These are phyloP conservation scores for Capsella rubella DNA, from an alignment of 441 rosid species.

Conservation along the genomic window DNA sequence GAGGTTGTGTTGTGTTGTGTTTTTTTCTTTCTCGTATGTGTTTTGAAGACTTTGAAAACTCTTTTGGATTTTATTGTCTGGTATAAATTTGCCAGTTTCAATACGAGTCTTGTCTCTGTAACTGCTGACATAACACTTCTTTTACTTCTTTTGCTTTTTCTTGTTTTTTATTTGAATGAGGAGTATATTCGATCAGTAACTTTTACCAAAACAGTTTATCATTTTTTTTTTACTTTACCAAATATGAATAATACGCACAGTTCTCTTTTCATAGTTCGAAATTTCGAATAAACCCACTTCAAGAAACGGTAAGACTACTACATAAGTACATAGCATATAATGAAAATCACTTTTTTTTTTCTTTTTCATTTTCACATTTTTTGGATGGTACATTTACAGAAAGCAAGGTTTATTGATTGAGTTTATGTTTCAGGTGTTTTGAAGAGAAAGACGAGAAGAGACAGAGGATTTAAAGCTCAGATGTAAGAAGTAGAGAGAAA, in stretches of 20 bases:
- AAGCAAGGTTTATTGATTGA: neutral
- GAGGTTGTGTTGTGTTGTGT: conserved; percentile 6
- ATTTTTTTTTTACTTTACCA: conserved; percentile 19
- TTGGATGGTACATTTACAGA: conserved; percentile 1
- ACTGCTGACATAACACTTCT: conserved; percentile 43
- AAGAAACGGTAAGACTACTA: neutral
- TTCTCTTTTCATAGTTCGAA: neutral
- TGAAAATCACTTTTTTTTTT: neutral
- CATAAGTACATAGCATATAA: neutral
- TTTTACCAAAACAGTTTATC: conserved; percentile 25
- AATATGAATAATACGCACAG: neutral
- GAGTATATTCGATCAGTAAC: conserved; percentile 22
- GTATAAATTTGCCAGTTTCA: conserved; percentile 35
- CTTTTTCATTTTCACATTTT: neutral
- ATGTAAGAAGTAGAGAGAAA: conserved; percentile 20
- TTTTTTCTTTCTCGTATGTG: conserved; percentile 7
- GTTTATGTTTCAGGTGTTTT: conserved; percentile 28
- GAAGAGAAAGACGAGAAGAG: conserved; percentile 22
- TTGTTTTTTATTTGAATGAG: conserved; percentile 24
- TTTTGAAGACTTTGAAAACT: conserved; percentile 45
- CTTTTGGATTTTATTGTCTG: conserved; percentile 46
- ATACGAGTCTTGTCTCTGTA: conserved; percentile 41
- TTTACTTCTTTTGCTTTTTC: conserved; percentile 25
- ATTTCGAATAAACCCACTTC: neutral
- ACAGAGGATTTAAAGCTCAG: conserved; percentile 27